Evolutionary conservation across 2,329 filamentous ascomycete genomes (phyloP).

Genomic region (Penicillium verrucosum): DNA sequence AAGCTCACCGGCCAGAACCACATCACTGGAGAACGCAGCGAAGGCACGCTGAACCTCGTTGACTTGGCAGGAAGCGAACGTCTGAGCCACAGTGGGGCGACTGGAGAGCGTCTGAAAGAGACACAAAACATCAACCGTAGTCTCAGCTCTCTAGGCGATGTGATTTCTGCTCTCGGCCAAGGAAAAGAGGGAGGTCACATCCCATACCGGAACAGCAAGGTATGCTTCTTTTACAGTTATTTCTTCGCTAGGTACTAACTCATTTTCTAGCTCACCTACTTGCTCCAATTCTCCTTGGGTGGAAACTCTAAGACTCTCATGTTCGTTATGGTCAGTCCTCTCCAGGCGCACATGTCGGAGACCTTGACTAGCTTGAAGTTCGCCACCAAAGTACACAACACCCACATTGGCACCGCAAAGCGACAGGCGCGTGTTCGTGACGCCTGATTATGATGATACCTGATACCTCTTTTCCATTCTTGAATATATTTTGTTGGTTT

Average conservation of each 20-base stretch:
- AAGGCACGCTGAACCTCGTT: constrained; percentile 92
- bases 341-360: constrained; percentile 87
- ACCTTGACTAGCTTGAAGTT: constrained; percentile 94
- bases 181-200: constrained; percentile 75
- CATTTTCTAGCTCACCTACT: constrained; percentile 68
- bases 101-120: constrained; percentile 84
- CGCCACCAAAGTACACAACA: constrained; percentile 86
- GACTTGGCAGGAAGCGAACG: constrained; percentile 92
- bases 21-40: constrained; percentile 76
- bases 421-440: constrained; percentile 40
- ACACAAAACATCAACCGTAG: constrained; percentile 98
- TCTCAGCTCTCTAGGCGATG: constrained; percentile 85
- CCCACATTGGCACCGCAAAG: constrained; percentile 83
- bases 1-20: constrained; percentile 64
- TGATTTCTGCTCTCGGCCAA: constrained; percentile 86
- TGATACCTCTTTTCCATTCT: constrained; percentile 21
- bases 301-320: constrained; percentile 97
- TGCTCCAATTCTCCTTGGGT: constrained; percentile 89
- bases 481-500: constrained; percentile 22
- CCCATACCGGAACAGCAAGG: constrained; percentile 93
- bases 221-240: constrained; percentile 36
- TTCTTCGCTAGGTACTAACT: constrained; percentile 17
- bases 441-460: constrained; percentile 27
- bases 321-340: constrained; percentile 96
- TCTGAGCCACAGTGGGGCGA: constrained; percentile 79